Evolutionary conservation across 495 filamentous ascomycete genomes (phyloP).

Genomic region (Aspergillus cavernicola): DNA sequence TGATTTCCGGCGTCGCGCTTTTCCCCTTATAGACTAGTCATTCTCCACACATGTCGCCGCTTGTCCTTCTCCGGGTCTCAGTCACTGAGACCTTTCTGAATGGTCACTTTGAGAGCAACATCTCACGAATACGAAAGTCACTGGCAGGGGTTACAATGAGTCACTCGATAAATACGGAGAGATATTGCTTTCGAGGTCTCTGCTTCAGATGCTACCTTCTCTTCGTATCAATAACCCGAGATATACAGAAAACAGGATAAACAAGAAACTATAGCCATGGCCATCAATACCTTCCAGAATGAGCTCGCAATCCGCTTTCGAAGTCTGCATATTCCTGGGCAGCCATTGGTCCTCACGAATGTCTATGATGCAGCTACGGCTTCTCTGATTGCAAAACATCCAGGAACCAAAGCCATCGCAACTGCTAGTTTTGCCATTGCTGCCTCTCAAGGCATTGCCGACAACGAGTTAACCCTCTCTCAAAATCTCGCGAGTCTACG

Average conservation of each 20-base stretch:
- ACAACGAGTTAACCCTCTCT: slow-evolving; percentile 39
- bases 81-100: too few relatives aligned
- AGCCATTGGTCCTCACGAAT: slow-evolving; percentile 51
- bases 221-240: background rate
- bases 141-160: background rate
- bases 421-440: slow-evolving; percentile 53
- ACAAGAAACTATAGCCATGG: slow-evolving; percentile 1
- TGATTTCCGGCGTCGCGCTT: background rate
- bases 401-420: slow-evolving; percentile 43
- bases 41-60: background rate
- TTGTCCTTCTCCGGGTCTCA: too few relatives aligned
- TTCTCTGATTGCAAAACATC: slow-evolving; percentile 35
- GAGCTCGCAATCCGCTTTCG: slow-evolving; percentile 18
- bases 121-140: background rate
- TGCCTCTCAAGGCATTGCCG: slow-evolving; percentile 32
- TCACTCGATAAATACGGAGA: background rate
- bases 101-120: slow-evolving; percentile 21
- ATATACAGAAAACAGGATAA: background rate
- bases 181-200: background rate
- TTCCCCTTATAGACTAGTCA: background rate
- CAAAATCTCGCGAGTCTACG: slow-evolving; percentile 65
- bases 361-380: slow-evolving; percentile 48
- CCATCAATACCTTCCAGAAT: slow-evolving; percentile 14
- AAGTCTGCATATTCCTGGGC: slow-evolving; percentile 42
- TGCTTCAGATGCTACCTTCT: background rate